phyloP scores from a whole-genome alignment of 140 eudicot genomes.

The Oenanthe javanica region DNA sequence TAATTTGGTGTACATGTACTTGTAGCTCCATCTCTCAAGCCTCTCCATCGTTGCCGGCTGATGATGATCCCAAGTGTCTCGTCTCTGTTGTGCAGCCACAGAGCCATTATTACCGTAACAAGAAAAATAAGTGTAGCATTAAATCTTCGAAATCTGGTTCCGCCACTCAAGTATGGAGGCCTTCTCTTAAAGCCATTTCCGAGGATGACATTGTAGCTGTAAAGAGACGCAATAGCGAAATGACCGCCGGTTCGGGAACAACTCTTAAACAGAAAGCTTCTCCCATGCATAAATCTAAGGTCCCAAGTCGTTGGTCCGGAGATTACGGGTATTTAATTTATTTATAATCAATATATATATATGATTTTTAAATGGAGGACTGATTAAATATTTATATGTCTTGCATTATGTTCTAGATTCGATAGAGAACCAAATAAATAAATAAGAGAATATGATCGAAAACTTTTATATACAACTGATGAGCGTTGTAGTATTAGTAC shows the following conservation, averaged over 20 bases:
- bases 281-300: neutral
- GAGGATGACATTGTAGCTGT: conserved; percentile 17
- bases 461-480: neutral
- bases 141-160: neutral
- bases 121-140: neutral
- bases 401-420: too few species aligned
- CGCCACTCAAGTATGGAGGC: conserved; percentile 18
- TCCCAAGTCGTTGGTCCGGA: neutral
- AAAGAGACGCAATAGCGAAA: neutral
- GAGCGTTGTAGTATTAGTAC: neutral
- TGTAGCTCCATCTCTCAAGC: neutral
- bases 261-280: conserved; percentile 8
- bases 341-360: too few species aligned
- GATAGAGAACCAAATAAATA: too few species aligned
- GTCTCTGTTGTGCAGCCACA: neutral
- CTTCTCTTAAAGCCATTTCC: conserved; percentile 21
- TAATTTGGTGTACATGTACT: conserved; percentile 15
- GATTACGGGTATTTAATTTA: conserved; percentile 8
- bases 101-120: neutral
- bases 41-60: conserved; percentile 4
- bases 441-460: too few species aligned
- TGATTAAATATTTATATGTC: too few species aligned
- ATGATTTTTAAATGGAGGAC: too few species aligned
- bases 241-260: neutral
- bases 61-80: conserved; percentile 7